Conservation (phyloP, 1,284 basidiomycete genomes). For the Ceratobasidium sp. region DNA sequence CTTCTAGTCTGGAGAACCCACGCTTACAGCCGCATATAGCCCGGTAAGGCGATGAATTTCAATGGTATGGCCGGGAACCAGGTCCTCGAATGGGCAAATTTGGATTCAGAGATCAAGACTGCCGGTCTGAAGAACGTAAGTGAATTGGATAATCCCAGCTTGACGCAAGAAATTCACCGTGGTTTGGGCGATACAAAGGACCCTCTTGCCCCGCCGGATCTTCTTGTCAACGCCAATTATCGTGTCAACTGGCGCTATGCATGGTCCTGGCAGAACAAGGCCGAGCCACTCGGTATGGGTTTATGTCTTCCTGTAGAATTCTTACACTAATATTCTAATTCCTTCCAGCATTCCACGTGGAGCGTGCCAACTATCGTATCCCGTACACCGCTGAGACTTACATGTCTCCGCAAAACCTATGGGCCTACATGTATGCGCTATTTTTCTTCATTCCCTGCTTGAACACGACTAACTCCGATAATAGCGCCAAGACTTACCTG, state of each 20-base stretch:
- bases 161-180: neutral
- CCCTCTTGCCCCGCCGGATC: slow-evolving; percentile 37
- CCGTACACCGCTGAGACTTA: slow-evolving; percentile 48
- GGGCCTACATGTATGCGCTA: neutral
- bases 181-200: neutral
- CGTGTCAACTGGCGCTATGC: slow-evolving; percentile 45
- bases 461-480: neutral
- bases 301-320: neutral
- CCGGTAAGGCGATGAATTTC: slow-evolving; percentile 66
- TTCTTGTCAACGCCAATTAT: slow-evolving; percentile 34
- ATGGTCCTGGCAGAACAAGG: slow-evolving; percentile 36
- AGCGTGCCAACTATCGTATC: slow-evolving; percentile 31
- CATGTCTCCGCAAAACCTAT: neutral
- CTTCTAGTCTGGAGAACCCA: neutral
- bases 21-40: slow-evolving; percentile 50
- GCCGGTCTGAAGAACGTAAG: slow-evolving; percentile 63
- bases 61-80: slow-evolving; percentile 78
- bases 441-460: neutral
- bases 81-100: slow-evolving; percentile 72
- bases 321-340: neutral
- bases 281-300: slow-evolving; percentile 30
- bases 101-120: slow-evolving; percentile 75
- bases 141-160: neutral
- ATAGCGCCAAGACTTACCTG: slow-evolving; percentile 17
- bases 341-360: slow-evolving; percentile 26